Evolutionary conservation across 164 flowering plant species (phyloP), one percentile per base, ranked within the genome.

Genomic region (Tinospora cordifolia): DNA sequence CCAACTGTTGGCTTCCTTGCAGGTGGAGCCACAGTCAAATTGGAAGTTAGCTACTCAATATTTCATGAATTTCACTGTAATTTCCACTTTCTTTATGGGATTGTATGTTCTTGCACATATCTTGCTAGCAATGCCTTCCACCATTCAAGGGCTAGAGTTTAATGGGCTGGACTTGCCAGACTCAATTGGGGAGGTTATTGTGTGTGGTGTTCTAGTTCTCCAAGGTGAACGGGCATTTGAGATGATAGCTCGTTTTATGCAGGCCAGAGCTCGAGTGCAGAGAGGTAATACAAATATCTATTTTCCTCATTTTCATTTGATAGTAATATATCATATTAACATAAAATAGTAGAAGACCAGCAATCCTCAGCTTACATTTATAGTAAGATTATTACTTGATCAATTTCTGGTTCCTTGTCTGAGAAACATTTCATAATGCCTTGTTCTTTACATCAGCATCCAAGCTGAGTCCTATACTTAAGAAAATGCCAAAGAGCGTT

Each of bases 131-230:
- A 69, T 68, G 67, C 88, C 97, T 54, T 81, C 84, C 80, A 72
- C 86, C 24, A 77, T 86, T 72, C 96, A 91, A 76, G 98, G 98
- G 65, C 90, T 94, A 71, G 98, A 94, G 80, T 90, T 94, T 84
- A 81, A 78, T 57, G 98, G 98, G 62, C 84, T 94, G 46, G 98
- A 94, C 79, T 84, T 94, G 77, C 98, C 98, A 49, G 98, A 94
- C 81, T 91, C 97, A 68, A 77, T 94, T 78, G 98, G 96, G 68
- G 98, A 91, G 80, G 76, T 91, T 69, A 77, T 91, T 70, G 94
- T 89, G 34, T 81, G 87, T 77, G 90, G 84, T 49, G 75, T 94
- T 34, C 79, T 94, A 70, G 91, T 88, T 79, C 90, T 94, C 72
- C 97, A 91, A 77, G 89, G 84, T 17, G 75, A 88, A 75, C 83